Conservation (phyloP, 768 basidiomycete genomes). For the Lactarius pseudohatsudake region DNA sequence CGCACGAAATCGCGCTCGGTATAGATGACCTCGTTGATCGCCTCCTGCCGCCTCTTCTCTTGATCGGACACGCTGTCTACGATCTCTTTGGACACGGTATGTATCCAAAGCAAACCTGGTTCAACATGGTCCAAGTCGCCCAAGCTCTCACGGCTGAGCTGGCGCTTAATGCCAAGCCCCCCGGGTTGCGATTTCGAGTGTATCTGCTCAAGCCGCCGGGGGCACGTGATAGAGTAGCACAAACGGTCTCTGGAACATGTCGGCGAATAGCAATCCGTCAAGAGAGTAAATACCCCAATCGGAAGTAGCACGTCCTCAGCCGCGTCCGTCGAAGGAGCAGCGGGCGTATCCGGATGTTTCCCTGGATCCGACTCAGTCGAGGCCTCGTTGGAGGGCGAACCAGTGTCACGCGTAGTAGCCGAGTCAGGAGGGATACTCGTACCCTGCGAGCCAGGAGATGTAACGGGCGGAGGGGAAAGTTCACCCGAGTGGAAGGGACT, state of each 20-base stretch:
- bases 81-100: constrained; percentile 93
- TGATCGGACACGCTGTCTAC: constrained; percentile 87
- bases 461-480: constrained; percentile 40
- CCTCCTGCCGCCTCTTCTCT: constrained; percentile 96
- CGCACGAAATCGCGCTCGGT: constrained; percentile 98
- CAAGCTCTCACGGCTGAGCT: constrained; percentile 77
- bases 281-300: constrained; percentile 90
- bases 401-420: constrained; percentile 30
- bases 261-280: constrained; percentile 97
- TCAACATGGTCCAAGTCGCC: constrained; percentile 68
- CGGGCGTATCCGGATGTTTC: constrained; percentile 32
- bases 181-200: constrained; percentile 78
- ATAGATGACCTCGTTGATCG: constrained; percentile 94
- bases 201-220: constrained; percentile 81
- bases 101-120: constrained; percentile 90
- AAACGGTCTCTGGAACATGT: constrained; percentile 91
- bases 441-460: constrained; percentile 31
- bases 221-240: constrained; percentile 98
- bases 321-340: constrained; percentile 18
- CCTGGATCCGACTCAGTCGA: constrained; percentile 35
- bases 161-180: constrained; percentile 67
- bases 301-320: constrained; percentile 72
- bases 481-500: constrained; percentile 87
- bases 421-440: constrained; percentile 20
- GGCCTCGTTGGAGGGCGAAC: constrained; percentile 32